phyloP scores from a whole-genome alignment of 352 stramenopile genomes.

The Plasmopara viticola region DNA sequence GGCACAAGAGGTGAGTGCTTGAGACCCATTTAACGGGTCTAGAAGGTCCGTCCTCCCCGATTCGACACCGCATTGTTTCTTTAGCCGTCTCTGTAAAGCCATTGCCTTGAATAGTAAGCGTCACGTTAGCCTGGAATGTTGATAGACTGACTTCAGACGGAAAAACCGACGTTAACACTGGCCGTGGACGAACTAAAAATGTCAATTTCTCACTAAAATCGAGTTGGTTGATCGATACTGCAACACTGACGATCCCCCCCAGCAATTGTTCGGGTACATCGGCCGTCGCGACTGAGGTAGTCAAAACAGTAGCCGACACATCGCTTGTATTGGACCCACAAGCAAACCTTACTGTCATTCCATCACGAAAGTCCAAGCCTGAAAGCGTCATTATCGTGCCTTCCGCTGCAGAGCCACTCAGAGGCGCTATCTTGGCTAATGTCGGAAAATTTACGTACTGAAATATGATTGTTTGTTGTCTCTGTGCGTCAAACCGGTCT shows the following conservation, averaged over 20 bases:
- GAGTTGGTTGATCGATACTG: slow-evolving; percentile 23
- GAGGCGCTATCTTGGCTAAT: slow-evolving; percentile 16
- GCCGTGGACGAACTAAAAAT: slow-evolving; percentile 23
- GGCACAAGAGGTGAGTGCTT: slow-evolving; percentile 26
- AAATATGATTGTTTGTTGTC: slow-evolving; percentile 14
- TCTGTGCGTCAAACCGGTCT: slow-evolving; percentile 13
- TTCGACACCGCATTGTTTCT: slow-evolving; percentile 23
- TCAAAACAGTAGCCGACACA: slow-evolving; percentile 15
- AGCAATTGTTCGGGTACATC: slow-evolving; percentile 16
- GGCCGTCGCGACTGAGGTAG: slow-evolving; percentile 10
- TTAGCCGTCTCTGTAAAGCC: slow-evolving; percentile 24
- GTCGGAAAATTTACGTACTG: slow-evolving; percentile 20
- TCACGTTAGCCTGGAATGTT: not conserved
- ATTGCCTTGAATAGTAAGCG: slow-evolving; percentile 20
- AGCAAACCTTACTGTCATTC: slow-evolving; percentile 24
- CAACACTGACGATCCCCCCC: slow-evolving; percentile 17
- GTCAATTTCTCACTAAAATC: slow-evolving; percentile 32
- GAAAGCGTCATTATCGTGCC: slow-evolving; percentile 21
- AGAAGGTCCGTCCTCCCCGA: slow-evolving; percentile 16
- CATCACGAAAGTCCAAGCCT: slow-evolving; percentile 22
- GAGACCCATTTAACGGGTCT: slow-evolving; percentile 25
- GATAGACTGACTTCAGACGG: slow-evolving; percentile 16
- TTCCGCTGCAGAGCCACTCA: slow-evolving; percentile 17
- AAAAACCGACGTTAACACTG: slow-evolving; percentile 21
- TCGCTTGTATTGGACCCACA: slow-evolving; percentile 5